Conservation (phyloP, 345 rosid species). For the Murraya paniculata region DNA sequence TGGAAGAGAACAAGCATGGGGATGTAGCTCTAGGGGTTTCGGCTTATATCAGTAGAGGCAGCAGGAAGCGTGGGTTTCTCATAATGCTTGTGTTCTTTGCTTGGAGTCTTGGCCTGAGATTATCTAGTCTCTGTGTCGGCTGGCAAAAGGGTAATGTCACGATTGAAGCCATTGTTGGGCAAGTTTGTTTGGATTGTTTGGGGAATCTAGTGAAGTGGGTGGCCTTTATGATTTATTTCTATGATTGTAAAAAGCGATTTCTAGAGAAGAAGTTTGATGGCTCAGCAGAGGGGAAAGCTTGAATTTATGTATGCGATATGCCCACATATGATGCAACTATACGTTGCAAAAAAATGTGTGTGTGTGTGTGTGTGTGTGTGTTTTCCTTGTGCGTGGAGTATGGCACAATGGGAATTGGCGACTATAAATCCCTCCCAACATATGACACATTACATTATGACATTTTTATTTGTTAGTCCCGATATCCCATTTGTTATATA, state of each 20-base stretch:
- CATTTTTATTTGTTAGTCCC: too few relatives aligned
- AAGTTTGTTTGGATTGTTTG: constrained; percentile 14
- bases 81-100: constrained; percentile 16
- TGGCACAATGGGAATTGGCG: too few relatives aligned
- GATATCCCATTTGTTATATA: too few relatives aligned
- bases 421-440: too few relatives aligned
- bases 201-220: constrained; percentile 29
- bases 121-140: constrained; percentile 8
- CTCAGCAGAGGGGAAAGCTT: constrained; percentile 23
- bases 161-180: not conserved
- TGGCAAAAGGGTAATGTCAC: constrained; percentile 13
- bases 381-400: too few relatives aligned
- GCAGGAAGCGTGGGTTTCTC: constrained; percentile 21
- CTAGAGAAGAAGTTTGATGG: constrained; percentile 25
- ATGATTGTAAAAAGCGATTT: constrained; percentile 24
- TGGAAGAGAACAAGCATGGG: constrained; percentile 37
- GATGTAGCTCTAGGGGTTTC: constrained; percentile 23
- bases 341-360: too few relatives aligned
- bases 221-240: constrained; percentile 19
- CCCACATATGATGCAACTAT: too few relatives aligned
- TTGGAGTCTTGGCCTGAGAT: constrained; percentile 25
- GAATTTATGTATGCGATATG: not conserved
- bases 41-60: constrained; percentile 30
- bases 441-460: too few relatives aligned
- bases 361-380: too few relatives aligned